Percentiles rank a stretch among this genome's conserved stretches.
These are phyloP conservation scores for Globisporangium alternatum DNA, from an alignment of 352 stramenopile genomes.

Conservation along the genomic window DNA sequence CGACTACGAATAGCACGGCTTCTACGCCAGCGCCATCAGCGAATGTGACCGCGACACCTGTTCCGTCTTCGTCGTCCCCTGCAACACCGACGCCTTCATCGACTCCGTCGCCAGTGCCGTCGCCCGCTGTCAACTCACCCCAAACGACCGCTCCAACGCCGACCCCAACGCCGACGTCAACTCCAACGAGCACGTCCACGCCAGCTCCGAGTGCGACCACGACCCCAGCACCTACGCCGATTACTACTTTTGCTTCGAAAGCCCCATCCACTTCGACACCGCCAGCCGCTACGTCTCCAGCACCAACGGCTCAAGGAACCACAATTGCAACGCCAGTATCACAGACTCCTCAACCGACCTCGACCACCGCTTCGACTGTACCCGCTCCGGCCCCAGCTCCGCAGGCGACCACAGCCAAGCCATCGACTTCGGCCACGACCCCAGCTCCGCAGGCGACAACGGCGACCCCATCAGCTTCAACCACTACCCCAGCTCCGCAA, in stretches of 20 bases:
- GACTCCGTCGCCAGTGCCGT: not conserved
- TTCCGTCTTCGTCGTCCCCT: not conserved
- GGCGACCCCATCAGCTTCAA: not conserved
- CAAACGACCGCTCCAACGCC: not conserved
- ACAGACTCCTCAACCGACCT: not conserved
- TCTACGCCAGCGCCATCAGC: conserved; percentile 11
- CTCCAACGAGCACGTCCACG: conserved; percentile 3
- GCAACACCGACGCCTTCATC: conserved; percentile 12
- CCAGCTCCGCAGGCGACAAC: not conserved
- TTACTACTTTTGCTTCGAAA: conserved; percentile 6
- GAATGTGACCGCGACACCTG: conserved; percentile 1
- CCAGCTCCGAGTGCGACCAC: conserved; percentile 4
- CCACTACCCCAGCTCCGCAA: not conserved
- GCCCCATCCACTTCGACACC: conserved; percentile 1
- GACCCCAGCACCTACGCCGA: conserved; percentile 9
- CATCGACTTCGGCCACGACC: not conserved
- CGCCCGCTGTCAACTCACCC: too few relatives aligned
- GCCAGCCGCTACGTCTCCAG: not conserved
- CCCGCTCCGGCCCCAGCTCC: conserved; percentile 6
- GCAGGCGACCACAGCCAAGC: not conserved
- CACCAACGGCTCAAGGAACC: conserved; percentile 5
- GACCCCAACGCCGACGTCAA: conserved; percentile 12
- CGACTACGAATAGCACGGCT: conserved; percentile 10
- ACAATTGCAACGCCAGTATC: not conserved
- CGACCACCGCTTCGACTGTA: not conserved